These are phyloP conservation scores for Isatis lusitanica DNA, from an alignment of 441 rosid species.

Conservation along the genomic window DNA sequence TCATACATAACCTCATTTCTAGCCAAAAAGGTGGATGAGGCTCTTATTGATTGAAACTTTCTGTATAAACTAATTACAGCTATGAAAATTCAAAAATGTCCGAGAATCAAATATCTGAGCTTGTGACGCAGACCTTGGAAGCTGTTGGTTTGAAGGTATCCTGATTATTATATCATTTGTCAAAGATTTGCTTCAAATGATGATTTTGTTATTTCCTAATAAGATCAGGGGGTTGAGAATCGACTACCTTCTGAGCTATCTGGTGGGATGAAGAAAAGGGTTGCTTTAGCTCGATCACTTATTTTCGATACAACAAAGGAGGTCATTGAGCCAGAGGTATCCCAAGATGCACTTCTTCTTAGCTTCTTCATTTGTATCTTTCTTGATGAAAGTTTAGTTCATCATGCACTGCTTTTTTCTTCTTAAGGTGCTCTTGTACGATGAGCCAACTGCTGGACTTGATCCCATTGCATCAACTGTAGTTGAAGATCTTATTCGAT, in stretches of 20 bases:
- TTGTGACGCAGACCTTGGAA: constrained; percentile 86
- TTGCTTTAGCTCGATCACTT: constrained; percentile 95
- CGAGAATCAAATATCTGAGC: constrained; percentile 68
- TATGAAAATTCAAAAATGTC: constrained; percentile 82
- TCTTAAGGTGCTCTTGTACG: constrained; percentile 81
- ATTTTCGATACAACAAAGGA: constrained; percentile 79
- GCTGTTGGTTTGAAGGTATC: constrained; percentile 90
- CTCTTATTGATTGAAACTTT: constrained; percentile 19
- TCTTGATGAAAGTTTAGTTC: too few relatives aligned
- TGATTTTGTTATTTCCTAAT: background rate
- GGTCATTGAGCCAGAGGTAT: constrained; percentile 90
- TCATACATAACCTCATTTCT: background rate
- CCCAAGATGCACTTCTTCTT: background rate
- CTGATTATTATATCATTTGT: background rate
- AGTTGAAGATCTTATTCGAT: constrained; percentile 95
- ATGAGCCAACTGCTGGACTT: constrained; percentile 96
- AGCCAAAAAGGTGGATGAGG: background rate
- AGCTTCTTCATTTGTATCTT: too few relatives aligned
- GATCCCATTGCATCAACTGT: constrained; percentile 98
- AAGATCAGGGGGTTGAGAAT: constrained; percentile 85
- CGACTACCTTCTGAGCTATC: constrained; percentile 92
- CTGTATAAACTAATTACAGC: constrained; percentile 42
- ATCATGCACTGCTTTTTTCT: background rate
- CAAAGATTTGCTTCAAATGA: background rate
- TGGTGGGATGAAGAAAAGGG: constrained; percentile 99